These are phyloP conservation scores for Mucor mucedo DNA, from an alignment of 371 early-diverging fungal genomes.

Conservation along the genomic window DNA sequence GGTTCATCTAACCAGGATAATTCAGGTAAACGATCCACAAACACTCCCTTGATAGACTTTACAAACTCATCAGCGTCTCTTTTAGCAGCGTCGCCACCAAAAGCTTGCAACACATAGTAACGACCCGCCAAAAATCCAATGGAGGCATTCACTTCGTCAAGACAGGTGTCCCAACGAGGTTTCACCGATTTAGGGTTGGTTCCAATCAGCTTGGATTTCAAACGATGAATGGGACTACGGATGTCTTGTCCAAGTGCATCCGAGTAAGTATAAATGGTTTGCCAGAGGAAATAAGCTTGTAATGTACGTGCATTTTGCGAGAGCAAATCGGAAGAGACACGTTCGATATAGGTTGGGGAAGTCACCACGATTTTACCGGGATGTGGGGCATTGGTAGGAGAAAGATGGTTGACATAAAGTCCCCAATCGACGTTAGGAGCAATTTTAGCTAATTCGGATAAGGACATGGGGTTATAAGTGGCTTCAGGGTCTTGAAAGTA, in stretches of 20 bases:
- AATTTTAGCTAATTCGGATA: slow-evolving; percentile 41
- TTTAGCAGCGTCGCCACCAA: slow-evolving; percentile 46
- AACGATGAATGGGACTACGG: slow-evolving; percentile 36
- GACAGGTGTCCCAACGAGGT: slow-evolving; percentile 60
- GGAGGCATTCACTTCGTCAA: slow-evolving; percentile 38
- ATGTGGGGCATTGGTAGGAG: slow-evolving; percentile 33
- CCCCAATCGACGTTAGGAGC: slow-evolving; percentile 55
- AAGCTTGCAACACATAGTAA: slow-evolving; percentile 51
- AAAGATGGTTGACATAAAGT: slow-evolving; percentile 32
- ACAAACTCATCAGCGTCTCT: slow-evolving; percentile 54
- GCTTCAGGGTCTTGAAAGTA: slow-evolving; percentile 45
- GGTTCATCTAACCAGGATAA: slow-evolving; percentile 60
- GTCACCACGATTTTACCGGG: slow-evolving; percentile 42
- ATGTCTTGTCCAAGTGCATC: slow-evolving; percentile 36
- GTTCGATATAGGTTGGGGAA: slow-evolving; percentile 46
- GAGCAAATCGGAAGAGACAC: slow-evolving; percentile 38
- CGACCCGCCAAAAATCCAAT: slow-evolving; percentile 59
- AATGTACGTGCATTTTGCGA: slow-evolving; percentile 35
- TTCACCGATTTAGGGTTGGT: slow-evolving; percentile 43
- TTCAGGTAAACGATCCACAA: slow-evolving; percentile 46
- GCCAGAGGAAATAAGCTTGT: slow-evolving; percentile 55
- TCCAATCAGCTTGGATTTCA: slow-evolving; percentile 44
- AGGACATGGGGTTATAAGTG: slow-evolving; percentile 53
- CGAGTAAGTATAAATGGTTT: slow-evolving; percentile 32
- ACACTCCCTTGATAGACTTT: slow-evolving; percentile 50